Conservation (phyloP, 2,329 filamentous ascomycete genomes). For the Pseudogymnoascus sp. region DNA sequence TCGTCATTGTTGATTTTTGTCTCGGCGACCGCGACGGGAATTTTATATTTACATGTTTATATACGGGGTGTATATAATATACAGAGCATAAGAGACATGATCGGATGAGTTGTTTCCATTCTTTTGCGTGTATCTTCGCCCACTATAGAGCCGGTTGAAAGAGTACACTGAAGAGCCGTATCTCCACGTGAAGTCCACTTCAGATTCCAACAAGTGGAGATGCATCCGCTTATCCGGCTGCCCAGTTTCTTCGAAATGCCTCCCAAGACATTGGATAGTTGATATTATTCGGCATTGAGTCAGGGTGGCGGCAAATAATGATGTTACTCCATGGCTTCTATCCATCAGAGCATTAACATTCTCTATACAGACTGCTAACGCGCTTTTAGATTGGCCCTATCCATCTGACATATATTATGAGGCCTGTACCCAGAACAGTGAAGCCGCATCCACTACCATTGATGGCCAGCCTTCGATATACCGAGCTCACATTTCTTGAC, state of each 20-base stretch:
- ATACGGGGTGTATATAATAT: not conserved
- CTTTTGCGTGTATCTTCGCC: not conserved
- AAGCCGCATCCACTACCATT: not conserved
- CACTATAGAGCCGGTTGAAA: not conserved
- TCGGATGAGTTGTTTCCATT: not conserved
- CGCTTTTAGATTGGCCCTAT: not conserved
- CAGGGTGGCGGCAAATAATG: not conserved
- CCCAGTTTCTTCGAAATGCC: not conserved
- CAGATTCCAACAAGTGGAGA: not conserved
- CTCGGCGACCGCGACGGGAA: not conserved
- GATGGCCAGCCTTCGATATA: not conserved
- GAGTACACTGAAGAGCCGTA: not conserved
- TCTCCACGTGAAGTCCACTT: not conserved
- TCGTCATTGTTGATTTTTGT: conserved; percentile 6
- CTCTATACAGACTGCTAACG: not conserved
- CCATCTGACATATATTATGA: not conserved
- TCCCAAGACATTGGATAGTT: not conserved
- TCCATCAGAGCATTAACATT: not conserved
- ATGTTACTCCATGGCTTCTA: not conserved
- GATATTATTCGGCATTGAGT: not conserved
- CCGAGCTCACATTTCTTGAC: not conserved
- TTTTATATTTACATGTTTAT: not conserved
- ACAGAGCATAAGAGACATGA: not conserved
- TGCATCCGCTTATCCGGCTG: conserved; percentile 5
- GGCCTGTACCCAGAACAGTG: not conserved